These are phyloP conservation scores for Baeospora myosura DNA, from an alignment of 1,284 basidiomycete genomes.

Conservation along the genomic window DNA sequence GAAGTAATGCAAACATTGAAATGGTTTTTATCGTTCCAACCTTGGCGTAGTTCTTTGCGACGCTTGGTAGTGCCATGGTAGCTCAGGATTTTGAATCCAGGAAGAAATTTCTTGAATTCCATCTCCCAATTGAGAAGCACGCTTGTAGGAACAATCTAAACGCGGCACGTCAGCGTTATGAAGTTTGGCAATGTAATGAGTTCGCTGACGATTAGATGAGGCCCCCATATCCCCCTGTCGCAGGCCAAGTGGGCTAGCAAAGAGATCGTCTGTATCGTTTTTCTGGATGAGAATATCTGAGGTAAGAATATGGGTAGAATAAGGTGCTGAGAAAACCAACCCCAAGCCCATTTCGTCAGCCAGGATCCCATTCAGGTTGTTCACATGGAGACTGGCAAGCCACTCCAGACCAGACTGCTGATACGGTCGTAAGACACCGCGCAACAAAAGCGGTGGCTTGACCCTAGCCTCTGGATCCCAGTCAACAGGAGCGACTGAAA, in stretches of 20 bases:
- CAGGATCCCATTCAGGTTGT: slow-evolving; percentile 87
- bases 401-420: slow-evolving; percentile 94
- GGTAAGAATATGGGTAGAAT: slow-evolving; percentile 5
- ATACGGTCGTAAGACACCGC: slow-evolving; percentile 87
- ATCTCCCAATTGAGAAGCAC: slow-evolving; percentile 98
- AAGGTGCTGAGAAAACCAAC: slow-evolving; percentile 39
- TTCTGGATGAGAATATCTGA: slow-evolving; percentile 41
- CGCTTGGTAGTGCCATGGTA: slow-evolving; percentile 92
- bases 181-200: not conserved
- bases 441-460: slow-evolving; percentile 73
- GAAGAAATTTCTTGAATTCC: slow-evolving; percentile 98
- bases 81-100: slow-evolving; percentile 86
- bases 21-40: slow-evolving; percentile 89
- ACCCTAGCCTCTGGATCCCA: slow-evolving; percentile 56
- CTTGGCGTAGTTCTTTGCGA: slow-evolving; percentile 87
- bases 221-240: slow-evolving; percentile 93
- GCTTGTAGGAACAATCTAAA: slow-evolving; percentile 83
- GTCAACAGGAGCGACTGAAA: slow-evolving; percentile 59
- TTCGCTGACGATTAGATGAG: slow-evolving; percentile 71
- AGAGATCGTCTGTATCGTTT: slow-evolving; percentile 95
- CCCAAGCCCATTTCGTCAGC: slow-evolving; percentile 91
- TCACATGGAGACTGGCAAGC: slow-evolving; percentile 85
- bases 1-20: slow-evolving; percentile 97
- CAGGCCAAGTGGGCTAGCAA: slow-evolving; percentile 91
- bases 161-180: slow-evolving; percentile 6